phyloP scores from a whole-genome alignment of 495 filamentous ascomycete genomes.

The Sordaria brevicollis region DNA sequence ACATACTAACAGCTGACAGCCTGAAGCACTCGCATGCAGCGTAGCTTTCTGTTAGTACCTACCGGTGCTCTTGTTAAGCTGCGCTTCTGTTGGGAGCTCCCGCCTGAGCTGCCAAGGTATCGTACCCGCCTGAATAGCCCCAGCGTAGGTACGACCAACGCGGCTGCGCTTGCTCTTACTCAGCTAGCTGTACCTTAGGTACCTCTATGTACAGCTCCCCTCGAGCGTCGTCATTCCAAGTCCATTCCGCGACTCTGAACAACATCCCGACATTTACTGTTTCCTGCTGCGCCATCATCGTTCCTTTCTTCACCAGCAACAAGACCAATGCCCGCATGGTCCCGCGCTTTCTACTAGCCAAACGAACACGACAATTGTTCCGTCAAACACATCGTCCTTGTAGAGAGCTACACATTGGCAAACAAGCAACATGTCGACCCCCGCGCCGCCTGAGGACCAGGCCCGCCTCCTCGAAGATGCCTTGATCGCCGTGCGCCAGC shows the following conservation, averaged over 20 bases:
- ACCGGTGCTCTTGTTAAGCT: not conserved
- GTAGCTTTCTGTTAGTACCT: not conserved
- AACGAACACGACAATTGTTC: not conserved
- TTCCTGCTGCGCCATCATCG: not conserved
- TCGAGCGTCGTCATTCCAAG: not conserved
- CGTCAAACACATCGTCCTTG: not conserved
- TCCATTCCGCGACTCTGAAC: not conserved
- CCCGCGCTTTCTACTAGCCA: not conserved
- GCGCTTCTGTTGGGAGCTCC: not conserved
- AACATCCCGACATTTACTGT: not conserved
- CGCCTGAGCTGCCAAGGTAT: too few relatives aligned
- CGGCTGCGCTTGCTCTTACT: too few relatives aligned
- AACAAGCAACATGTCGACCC: slow-evolving; percentile 40
- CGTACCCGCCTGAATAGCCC: too few relatives aligned
- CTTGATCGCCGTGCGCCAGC: slow-evolving; percentile 88
- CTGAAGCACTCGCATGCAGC: not conserved
- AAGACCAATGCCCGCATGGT: not conserved
- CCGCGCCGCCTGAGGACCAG: slow-evolving; percentile 77
- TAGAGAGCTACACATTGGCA: not conserved
- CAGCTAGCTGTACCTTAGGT: too few relatives aligned
- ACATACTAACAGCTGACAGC: not conserved
- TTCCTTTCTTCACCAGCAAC: not conserved
- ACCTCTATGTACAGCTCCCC: not conserved
- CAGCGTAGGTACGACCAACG: too few relatives aligned
- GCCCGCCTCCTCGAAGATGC: slow-evolving; percentile 93